Evolutionary conservation across 192 early-diverging fungal species (phyloP), one percentile per base, ranked within the genome.

Genomic region (Mycoemilia scoparia): DNA sequence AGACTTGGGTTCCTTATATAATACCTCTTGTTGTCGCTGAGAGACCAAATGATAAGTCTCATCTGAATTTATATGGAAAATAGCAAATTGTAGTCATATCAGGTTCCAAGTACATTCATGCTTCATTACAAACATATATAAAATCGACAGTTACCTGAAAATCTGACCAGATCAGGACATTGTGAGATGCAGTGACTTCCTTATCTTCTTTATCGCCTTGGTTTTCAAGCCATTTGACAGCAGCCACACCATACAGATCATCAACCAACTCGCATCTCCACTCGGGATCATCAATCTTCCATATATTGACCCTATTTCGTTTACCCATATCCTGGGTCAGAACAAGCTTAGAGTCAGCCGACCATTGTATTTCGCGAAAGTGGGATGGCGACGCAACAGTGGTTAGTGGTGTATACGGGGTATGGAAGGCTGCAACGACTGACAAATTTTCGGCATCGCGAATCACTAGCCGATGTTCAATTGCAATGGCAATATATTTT

Each of bases 381-480:
- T 31, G 41, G 27, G 57, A 52, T 31, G 43, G 36, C 2, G 56
- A n/a, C n/a, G n/a, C n/a, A n/a, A n/a, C n/a, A n/a, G n/a, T n/a
- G n/a, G n/a, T n/a, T n/a, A n/a, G n/a, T n/a, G n/a, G n/a, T n/a
- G n/a, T n/a, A n/a, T n/a, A n/a, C n/a, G n/a, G n/a, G n/a, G n/a
- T n/a, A n/a, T n/a, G n/a, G n/a, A n/a, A n/a, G n/a, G n/a, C n/a
- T n/a, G n/a, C n/a, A n/a, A n/a, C n/a, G n/a, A n/a, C n/a, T n/a
- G n/a, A n/a, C n/a, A n/a, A 53, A 18, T 32, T 56, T 39, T 56
- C 43, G 39, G 44, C 44, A 35, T 47, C 38, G 0, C 59, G 52
- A 16, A 62, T 38, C 15, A 62, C 56, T 29, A 62, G 45, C 28
- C 59, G 52, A 36, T 62, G 59, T 42, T 62, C 52, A 0, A 62